Conservation (phyloP, 208 protist genomes). For the Trypanosoma mega region DNA sequence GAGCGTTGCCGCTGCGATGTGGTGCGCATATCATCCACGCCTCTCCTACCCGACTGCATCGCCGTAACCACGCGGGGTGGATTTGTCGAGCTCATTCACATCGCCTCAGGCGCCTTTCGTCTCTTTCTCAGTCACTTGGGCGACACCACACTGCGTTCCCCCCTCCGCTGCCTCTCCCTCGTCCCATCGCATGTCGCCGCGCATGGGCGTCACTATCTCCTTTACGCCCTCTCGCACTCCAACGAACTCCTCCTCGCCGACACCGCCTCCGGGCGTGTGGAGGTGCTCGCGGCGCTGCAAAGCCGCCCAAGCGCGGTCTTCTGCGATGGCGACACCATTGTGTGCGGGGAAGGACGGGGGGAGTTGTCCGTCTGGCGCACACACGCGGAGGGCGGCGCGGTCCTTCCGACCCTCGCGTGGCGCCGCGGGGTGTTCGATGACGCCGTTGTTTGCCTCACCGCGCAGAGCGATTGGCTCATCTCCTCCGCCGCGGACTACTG, state of each 20-base stretch:
- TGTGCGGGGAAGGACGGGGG: constrained; percentile 74
- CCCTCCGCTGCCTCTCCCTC: constrained; percentile 79
- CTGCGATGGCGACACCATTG: constrained; percentile 74
- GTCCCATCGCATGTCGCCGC: constrained; percentile 45
- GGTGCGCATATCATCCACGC: constrained; percentile 45
- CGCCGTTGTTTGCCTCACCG: constrained; percentile 42
- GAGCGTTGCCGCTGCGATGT: constrained; percentile 63
- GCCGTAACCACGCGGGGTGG: constrained; percentile 72
- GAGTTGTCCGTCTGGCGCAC: constrained; percentile 64
- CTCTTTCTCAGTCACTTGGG: constrained; percentile 76
- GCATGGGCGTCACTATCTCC: constrained; percentile 33
- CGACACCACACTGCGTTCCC: constrained; percentile 55
- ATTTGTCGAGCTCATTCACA: constrained; percentile 78
- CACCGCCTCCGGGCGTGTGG: constrained; percentile 45
- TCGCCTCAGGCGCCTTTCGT: constrained; percentile 62
- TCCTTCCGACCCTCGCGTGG: constrained; percentile 43
- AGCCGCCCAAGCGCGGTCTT: constrained; percentile 66
- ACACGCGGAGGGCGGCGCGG: constrained; percentile 24
- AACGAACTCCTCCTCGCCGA: constrained; percentile 84
- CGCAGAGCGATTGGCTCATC: constrained; percentile 47
- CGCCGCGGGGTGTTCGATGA: constrained; percentile 43
- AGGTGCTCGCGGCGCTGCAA: constrained; percentile 43
- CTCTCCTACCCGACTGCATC: constrained; percentile 47
- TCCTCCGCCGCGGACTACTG: constrained; percentile 64
- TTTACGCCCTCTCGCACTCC: constrained; percentile 79